A percentile compares a stretch with the other conserved stretches of the same genome.
phyloP scores from a whole-genome alignment of 495 filamentous ascomycete species.

The Aspergillus leporis region DNA sequence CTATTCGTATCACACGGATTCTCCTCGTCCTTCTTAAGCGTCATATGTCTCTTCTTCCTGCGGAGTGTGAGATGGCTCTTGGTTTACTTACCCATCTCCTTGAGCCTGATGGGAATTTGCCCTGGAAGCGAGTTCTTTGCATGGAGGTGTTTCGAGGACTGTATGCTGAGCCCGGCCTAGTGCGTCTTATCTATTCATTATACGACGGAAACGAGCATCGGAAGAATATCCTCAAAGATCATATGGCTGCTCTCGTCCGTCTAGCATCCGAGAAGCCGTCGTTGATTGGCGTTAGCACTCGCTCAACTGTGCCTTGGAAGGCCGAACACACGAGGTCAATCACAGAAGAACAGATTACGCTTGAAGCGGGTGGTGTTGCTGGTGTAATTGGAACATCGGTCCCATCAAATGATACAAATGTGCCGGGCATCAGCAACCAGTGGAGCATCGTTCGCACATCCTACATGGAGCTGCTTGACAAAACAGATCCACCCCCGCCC shows the following conservation, averaged over 20 bases:
- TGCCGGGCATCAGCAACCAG: slow-evolving; percentile 76
- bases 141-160: slow-evolving; percentile 89
- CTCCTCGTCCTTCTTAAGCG: slow-evolving; percentile 75
- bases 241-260: slow-evolving; percentile 81
- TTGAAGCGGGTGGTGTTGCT: slow-evolving; percentile 84
- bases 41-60: slow-evolving; percentile 69
- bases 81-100: slow-evolving; percentile 84
- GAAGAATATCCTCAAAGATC: slow-evolving; percentile 74
- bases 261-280: slow-evolving; percentile 86
- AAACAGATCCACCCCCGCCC: slow-evolving; percentile 75
- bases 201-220: slow-evolving; percentile 74
- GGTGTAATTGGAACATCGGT: slow-evolving; percentile 83
- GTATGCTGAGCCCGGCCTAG: slow-evolving; percentile 73
- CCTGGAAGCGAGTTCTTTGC: slow-evolving; percentile 85
- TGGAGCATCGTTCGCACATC: slow-evolving; percentile 88
- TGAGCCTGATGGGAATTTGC: slow-evolving; percentile 72
- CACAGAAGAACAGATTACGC: slow-evolving; percentile 74
- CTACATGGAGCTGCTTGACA: slow-evolving; percentile 93
- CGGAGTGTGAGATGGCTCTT: slow-evolving; percentile 83
- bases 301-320: slow-evolving; percentile 72
- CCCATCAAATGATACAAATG: slow-evolving; percentile 60
- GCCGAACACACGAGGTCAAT: slow-evolving; percentile 43
- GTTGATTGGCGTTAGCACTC: slow-evolving; percentile 81
- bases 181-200: slow-evolving; percentile 76
- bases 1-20: slow-evolving; percentile 78